phyloP scores from a whole-genome alignment of 2,329 filamentous ascomycete species.

The Aspergillus pseudonomiae region DNA sequence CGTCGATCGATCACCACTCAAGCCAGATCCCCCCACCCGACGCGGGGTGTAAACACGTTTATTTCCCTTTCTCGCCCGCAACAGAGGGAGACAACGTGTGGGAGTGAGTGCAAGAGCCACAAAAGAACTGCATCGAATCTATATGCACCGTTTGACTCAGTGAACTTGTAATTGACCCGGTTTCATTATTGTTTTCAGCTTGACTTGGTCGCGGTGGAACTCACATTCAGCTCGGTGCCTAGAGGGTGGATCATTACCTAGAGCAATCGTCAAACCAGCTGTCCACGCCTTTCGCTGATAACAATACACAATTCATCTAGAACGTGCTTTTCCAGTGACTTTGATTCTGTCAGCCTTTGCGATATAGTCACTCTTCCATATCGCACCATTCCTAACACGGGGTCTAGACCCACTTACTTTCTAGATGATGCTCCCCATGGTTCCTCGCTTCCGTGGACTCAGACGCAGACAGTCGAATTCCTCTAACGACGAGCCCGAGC shows the following conservation, averaged over 20 bases:
- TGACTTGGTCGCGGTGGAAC: neutral
- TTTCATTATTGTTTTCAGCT: neutral
- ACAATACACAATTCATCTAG: neutral
- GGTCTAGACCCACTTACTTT: neutral
- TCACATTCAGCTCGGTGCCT: neutral
- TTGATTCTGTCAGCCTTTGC: neutral
- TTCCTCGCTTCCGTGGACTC: slow-evolving; percentile 6
- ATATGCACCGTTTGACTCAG: neutral
- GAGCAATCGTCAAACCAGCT: neutral
- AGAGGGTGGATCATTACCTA: neutral
- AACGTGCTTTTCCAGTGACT: neutral
- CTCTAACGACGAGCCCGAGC: neutral
- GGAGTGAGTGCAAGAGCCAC: neutral
- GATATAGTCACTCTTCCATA: neutral
- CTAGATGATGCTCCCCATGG: slow-evolving; percentile 7
- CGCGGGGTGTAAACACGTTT: neutral
- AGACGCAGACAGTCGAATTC: slow-evolving; percentile 5
- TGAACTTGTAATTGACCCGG: neutral
- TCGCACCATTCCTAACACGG: neutral
- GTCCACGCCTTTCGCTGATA: neutral
- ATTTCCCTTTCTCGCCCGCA: neutral
- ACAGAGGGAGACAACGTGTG: neutral
- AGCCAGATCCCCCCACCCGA: neutral
- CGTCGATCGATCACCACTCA: neutral
- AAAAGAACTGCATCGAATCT: neutral